These are phyloP conservation scores for Achaetomium macrosporum DNA, from an alignment of 2,329 filamentous ascomycete genomes.

Conservation along the genomic window DNA sequence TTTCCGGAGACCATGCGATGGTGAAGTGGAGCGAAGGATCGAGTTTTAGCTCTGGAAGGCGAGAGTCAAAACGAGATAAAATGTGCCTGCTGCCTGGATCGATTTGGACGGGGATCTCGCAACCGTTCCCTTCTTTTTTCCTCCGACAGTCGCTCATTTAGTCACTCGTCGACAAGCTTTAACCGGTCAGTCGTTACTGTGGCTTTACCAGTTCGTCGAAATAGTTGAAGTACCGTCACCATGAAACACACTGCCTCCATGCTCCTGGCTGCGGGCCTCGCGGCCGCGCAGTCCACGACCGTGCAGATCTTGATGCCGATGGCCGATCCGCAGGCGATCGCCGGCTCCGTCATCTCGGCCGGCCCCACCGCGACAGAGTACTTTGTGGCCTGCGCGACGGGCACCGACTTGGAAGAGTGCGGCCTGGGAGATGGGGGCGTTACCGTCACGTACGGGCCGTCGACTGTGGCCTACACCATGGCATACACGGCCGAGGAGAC, in stretches of 20 bases:
- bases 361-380: slow-evolving; percentile 23
- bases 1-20: not conserved
- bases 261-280: slow-evolving; percentile 12
- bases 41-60: no score
- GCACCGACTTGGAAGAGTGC: slow-evolving; percentile 16
- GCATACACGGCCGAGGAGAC: not conserved
- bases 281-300: slow-evolving; percentile 13
- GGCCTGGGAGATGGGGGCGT: slow-evolving; percentile 18
- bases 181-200: not conserved
- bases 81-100: not conserved
- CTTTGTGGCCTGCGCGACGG: slow-evolving; percentile 21
- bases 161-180: slow-evolving; percentile 5
- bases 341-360: slow-evolving; percentile 25
- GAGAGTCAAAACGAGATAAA: not conserved
- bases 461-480: slow-evolving; percentile 16
- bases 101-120: not conserved
- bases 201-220: no score
- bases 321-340: slow-evolving; percentile 16
- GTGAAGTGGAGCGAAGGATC: no score
- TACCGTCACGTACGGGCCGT: slow-evolving; percentile 21
- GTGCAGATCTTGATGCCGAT: slow-evolving; percentile 20
- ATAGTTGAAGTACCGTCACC: not conserved
- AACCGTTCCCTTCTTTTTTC: not conserved
- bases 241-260: slow-evolving; percentile 13
- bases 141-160: slow-evolving; percentile 1